These are phyloP conservation scores for Hyaloscypha finlandica DNA, from an alignment of 495 filamentous ascomycete species.

Conservation along the genomic window DNA sequence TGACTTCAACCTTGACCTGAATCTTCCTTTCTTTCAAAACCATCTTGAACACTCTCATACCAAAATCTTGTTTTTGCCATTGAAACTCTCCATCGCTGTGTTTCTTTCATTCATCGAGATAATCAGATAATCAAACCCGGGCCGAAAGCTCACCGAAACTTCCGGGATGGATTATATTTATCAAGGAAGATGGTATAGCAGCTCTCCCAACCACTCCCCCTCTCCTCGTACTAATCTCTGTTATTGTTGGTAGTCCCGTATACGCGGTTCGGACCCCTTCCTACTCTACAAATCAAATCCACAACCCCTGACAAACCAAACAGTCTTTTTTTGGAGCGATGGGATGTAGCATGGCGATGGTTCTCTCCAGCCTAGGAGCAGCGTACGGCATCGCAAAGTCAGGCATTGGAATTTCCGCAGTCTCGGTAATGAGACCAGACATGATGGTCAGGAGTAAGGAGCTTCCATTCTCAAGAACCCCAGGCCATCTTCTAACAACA, in stretches of 20 bases:
- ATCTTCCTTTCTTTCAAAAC: not conserved
- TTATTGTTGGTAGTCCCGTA: constrained; percentile 37
- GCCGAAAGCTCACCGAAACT: not conserved
- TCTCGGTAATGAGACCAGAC: constrained; percentile 59
- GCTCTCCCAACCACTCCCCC: constrained; percentile 16
- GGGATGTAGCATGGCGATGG: constrained; percentile 63
- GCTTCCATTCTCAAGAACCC: not conserved
- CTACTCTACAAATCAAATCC: not conserved
- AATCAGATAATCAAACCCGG: not conserved
- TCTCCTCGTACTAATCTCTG: constrained; percentile 7
- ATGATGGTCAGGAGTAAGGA: constrained; percentile 75
- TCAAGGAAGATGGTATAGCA: constrained; percentile 29
- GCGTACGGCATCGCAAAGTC: constrained; percentile 89
- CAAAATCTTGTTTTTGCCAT: not conserved
- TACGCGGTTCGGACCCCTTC: constrained; percentile 39
- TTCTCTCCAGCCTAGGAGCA: constrained; percentile 72
- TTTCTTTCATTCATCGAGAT: not conserved
- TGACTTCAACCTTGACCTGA: not conserved
- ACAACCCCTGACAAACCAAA: constrained; percentile 4
- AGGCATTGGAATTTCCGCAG: constrained; percentile 78
- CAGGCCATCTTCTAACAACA: constrained; percentile 5
- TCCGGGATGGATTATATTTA: constrained; percentile 17
- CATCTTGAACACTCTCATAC: not conserved
- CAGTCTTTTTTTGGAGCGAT: constrained; percentile 53
- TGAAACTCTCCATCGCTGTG: not conserved